Base-by-base conservation (phyloP, 2,329 filamentous ascomycete genomes). In the Fusarium abutilonis region DNA sequence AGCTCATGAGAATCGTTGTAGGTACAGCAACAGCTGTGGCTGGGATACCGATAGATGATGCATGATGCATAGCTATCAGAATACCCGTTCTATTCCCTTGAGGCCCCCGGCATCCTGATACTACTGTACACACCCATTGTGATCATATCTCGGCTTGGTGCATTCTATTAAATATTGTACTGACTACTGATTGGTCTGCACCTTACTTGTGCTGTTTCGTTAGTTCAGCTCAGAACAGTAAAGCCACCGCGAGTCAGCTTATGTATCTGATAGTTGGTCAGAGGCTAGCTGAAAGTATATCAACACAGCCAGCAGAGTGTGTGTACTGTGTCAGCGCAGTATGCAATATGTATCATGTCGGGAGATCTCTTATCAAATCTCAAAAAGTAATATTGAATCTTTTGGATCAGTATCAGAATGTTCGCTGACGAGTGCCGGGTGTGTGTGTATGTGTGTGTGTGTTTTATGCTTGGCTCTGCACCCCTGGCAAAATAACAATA, bases 231-330 rank as follows among this genome's bases (percentile, higher is more conserved):
- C 52, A 57, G 23, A 45, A 47, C 39, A 42, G 53, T 62, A 63
- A 57, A 51, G 48, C 55, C 57, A 55, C 51, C 48, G 29, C 56
- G 47, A 68, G 67, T 67, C 67, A 70, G 60, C 67, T 68, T 70
- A 28, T 4, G 10, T 13, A 68, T 70, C 67, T 58, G 52, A 26
- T 40, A 39, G 23, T 34, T 59, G 35, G 17, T 38, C 11, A 38
- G 21, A 38, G 11, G n/a, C 15, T 36, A 38, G 9, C 17, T 17
- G n/a, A 9, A 38, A 38, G 36, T 38, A 32, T 9, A 3, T 29
- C 10, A 29, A 29, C 8, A 10, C 28, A 29, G 28, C 8, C 28
- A 23, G 21, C 28, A 29, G 28, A 29, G 4, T 29, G 21, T 26
- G 23, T 26, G 19, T 19, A 19, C 19, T 19, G 19, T 3, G 23